Percentiles rank a stretch among this genome's conserved stretches.
These are phyloP conservation scores for Solanum aculeatissimum DNA, from an alignment of 305 asterid genomes.

Conservation along the genomic window DNA sequence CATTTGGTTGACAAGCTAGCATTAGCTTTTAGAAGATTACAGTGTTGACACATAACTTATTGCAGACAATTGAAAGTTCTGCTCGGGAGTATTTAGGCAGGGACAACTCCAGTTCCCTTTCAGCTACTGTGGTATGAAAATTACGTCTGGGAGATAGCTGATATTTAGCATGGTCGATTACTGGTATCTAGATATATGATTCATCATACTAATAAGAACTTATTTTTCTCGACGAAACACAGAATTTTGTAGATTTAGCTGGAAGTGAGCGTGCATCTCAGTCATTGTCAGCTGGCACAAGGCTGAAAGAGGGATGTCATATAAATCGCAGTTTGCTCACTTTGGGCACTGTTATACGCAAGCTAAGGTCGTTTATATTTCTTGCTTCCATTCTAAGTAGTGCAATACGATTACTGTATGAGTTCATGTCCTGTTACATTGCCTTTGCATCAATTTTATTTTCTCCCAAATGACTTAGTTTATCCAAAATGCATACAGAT, in stretches of 20 bases:
- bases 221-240: constrained; percentile 5
- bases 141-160: not conserved
- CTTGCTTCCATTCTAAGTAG: not conserved
- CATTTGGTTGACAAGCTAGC: not conserved
- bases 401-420: not conserved
- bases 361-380: constrained; percentile 50
- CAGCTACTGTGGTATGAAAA: constrained; percentile 75
- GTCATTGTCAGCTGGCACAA: constrained; percentile 79
- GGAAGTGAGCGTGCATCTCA: constrained; percentile 99
- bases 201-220: not conserved
- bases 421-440: not conserved
- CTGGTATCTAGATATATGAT: no score
- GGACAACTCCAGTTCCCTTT: constrained; percentile 55
- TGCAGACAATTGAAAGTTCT: constrained; percentile 92
- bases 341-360: constrained; percentile 87
- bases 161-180: not conserved
- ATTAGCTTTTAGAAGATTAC: not conserved
- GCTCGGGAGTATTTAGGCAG: constrained; percentile 64
- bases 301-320: constrained; percentile 97
- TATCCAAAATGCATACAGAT: not conserved
- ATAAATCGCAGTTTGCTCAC: constrained; percentile 94
- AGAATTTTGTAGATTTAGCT: constrained; percentile 93
- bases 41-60: constrained; percentile 2
- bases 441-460: not conserved
- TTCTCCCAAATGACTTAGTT: not conserved